These are phyloP conservation scores for Candida morakotiae DNA, from an alignment of 805 yeast genomes.

Conservation along the genomic window DNA sequence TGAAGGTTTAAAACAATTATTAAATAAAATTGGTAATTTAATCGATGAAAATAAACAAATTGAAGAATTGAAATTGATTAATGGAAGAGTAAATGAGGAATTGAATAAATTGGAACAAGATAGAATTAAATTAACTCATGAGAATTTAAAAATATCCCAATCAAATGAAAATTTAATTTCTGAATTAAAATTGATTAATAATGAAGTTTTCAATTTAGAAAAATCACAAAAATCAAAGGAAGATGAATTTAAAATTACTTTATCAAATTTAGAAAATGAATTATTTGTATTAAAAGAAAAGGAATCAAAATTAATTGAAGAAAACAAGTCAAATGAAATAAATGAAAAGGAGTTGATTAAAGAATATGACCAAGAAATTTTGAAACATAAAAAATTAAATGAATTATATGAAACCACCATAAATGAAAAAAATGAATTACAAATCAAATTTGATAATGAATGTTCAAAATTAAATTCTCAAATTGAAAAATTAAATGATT, in stretches of 20 bases:
- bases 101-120: background rate
- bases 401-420: background rate
- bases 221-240: background rate
- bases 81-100: background rate
- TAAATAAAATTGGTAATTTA: background rate
- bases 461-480: background rate
- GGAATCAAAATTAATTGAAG: slow-evolving; percentile 1
- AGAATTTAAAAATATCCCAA: background rate
- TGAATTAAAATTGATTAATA: background rate
- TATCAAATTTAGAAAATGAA: background rate
- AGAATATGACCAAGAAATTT: background rate
- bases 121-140: background rate
- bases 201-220: background rate
- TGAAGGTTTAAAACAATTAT: slow-evolving; percentile 3
- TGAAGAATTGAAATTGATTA: background rate
- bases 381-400: background rate
- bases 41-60: slow-evolving; percentile 1
- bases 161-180: background rate
- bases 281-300: slow-evolving; percentile 1
- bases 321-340: background rate
- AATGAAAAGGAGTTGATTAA: background rate
- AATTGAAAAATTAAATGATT: background rate
- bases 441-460: background rate
- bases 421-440: slow-evolving; percentile 1
- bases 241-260: background rate